Evolutionary conservation across 306 rosid species (phyloP).

Genomic region (Cicer cuneatum): DNA sequence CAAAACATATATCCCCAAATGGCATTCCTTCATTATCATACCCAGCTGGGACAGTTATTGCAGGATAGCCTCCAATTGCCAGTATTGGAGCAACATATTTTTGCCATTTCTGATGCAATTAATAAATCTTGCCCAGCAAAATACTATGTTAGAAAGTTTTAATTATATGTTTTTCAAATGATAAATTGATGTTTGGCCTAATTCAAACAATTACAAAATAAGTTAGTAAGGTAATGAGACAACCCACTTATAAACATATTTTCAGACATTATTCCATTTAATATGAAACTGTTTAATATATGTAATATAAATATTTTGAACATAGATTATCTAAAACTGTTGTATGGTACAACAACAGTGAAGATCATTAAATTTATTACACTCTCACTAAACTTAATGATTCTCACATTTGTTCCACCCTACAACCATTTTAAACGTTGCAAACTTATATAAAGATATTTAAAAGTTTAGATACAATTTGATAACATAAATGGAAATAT

Average conservation of each 20-base stretch:
- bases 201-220: no score
- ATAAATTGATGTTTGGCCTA: no score
- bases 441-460: not conserved
- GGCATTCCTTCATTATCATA: constrained; percentile 51
- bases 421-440: no score
- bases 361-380: no score
- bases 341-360: no score
- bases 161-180: not conserved
- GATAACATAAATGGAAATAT: not conserved
- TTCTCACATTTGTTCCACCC: no score
- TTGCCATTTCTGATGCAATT: constrained; percentile 53
- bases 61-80: constrained; percentile 64
- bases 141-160: not conserved
- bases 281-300: no score
- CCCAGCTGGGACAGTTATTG: constrained; percentile 59
- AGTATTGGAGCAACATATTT: constrained; percentile 25
- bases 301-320: not conserved
- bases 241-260: no score
- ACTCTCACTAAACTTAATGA: no score
- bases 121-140: constrained; percentile 54
- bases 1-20: constrained; percentile 55
- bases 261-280: no score
- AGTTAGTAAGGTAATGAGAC: no score
- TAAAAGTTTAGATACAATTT: not conserved
- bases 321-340: no score